Base-by-base conservation (phyloP, 352 stramenopile genomes). In the Plasmopara viticola region DNA sequence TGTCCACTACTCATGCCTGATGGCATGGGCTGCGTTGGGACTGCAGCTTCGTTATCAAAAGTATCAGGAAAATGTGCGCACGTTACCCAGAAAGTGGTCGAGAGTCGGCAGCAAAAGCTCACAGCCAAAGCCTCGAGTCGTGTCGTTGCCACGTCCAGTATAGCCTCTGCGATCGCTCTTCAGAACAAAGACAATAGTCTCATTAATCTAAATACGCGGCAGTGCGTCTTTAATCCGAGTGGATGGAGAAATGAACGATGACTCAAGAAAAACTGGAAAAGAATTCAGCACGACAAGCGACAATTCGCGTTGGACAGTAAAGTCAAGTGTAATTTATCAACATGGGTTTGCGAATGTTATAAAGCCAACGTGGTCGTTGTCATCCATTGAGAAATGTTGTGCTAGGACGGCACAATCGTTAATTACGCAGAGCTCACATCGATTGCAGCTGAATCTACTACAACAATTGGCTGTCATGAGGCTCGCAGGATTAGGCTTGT, bases 301-400 rank as follows among this genome's bases (percentile, higher is more conserved):
- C 0, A 38, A 5, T 38, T 38, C 20, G 20, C 20, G 20, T 38
- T 4, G 13, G 45, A 59, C 0, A 39, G 20, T 25, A 25, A 25
- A 25, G 20, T 44, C 0, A 35, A 59, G 0, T 43, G 10, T 8
- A 44, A 34, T 18, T 15, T 58, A 63, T 2, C 48, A 66, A 2
- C 64, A 71, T 50, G 64, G 64, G 3, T 86, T 87, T 47, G 77
- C 87, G n/a, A 68, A 90, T 53, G 66, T 87, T 18, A 88, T 90
- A 77, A 56, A 86, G 42, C 51, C 71, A 31, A 78, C 77, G 56
- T 90, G 77, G 79, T 61, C 88, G 13, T 56, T 90, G 35, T 61
- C 72, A n/a, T 86, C 74, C 5, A 77, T 90, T 33, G 69, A 86
- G 33, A 60, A 87, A 50, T 73, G 75, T n/a, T 86, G 74, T 29